A percentile compares a stretch with the other conserved stretches of the same genome.
Evolutionary conservation across 345 rosid species (phyloP).

Genomic region (Pelargonium nanum): DNA sequence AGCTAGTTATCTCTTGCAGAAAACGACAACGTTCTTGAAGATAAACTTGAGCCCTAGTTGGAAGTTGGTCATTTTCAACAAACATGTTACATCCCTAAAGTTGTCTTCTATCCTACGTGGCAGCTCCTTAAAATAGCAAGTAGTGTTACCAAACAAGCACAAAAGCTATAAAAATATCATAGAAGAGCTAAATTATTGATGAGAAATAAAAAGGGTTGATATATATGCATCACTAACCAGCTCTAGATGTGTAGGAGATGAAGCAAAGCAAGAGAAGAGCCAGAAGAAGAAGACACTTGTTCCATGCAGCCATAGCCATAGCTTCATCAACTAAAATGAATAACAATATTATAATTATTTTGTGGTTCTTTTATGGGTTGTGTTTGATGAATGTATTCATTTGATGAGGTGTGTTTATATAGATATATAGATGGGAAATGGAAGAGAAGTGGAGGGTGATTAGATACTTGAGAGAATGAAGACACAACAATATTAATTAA

Average conservation of each 20-base stretch:
- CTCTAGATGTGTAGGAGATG: conserved; percentile 22
- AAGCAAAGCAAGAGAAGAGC: conserved; percentile 32
- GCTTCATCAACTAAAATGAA: neutral
- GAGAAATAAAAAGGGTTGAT: neutral
- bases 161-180: no score
- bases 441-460: neutral
- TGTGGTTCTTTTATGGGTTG: conserved; percentile 6
- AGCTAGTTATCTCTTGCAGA: no score
- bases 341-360: neutral
- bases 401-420: neutral
- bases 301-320: conserved; percentile 29
- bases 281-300: conserved; percentile 26
- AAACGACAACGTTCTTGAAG: no score
- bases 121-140: no score
- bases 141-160: neutral
- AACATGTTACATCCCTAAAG: no score
- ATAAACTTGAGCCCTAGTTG: no score
- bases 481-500: neutral
- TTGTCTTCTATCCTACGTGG: no score
- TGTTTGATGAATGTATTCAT: neutral
- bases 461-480: neutral
- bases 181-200: no score
- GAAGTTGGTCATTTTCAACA: no score
- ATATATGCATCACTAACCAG: conserved; percentile 8
- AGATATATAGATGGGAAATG: neutral